phyloP scores from a whole-genome alignment of 2,329 filamentous ascomycete species.

The Aspergillus floridensis region DNA sequence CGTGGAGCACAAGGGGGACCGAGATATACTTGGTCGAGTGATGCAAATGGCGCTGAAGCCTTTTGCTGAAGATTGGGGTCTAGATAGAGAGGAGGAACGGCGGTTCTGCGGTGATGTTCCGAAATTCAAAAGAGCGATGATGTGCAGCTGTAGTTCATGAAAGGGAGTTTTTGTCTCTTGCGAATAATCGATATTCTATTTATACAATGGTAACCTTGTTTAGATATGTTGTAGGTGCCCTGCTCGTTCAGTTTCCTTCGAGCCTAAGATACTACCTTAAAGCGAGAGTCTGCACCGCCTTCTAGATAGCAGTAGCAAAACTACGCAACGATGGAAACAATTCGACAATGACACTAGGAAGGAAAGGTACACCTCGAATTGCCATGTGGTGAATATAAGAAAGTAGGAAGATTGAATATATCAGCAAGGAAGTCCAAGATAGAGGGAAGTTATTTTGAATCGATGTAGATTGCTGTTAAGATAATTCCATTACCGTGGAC shows the following conservation, averaged over 20 bases:
- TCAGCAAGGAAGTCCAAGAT: not conserved
- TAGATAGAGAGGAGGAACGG: constrained; percentile 69
- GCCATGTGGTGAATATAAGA: not conserved
- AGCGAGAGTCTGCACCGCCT: not conserved
- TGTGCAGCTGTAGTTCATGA: constrained; percentile 92
- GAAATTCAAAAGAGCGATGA: constrained; percentile 71
- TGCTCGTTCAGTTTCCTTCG: no score
- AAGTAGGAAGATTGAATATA: no score
- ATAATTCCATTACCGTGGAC: constrained; percentile 5
- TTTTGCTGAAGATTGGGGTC: constrained; percentile 68
- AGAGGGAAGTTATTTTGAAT: not conserved
- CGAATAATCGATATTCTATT: not conserved
- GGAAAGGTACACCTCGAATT: not conserved
- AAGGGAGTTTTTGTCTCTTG: not conserved
- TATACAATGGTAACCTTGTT: no score
- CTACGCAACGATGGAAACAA: not conserved
- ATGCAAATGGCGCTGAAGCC: constrained; percentile 83
- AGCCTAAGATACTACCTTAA: not conserved
- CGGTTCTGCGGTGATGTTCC: constrained; percentile 86
- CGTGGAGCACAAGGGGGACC: constrained; percentile 79
- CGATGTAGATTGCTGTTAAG: not conserved
- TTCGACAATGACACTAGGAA: not conserved
- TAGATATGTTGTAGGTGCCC: no score
- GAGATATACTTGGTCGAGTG: constrained; percentile 71
- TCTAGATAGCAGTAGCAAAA: not conserved